Percentiles rank a stretch among this genome's conserved stretches.
phyloP scores from a whole-genome alignment of 257 asterid genomes.

The Solanum virginianum region DNA sequence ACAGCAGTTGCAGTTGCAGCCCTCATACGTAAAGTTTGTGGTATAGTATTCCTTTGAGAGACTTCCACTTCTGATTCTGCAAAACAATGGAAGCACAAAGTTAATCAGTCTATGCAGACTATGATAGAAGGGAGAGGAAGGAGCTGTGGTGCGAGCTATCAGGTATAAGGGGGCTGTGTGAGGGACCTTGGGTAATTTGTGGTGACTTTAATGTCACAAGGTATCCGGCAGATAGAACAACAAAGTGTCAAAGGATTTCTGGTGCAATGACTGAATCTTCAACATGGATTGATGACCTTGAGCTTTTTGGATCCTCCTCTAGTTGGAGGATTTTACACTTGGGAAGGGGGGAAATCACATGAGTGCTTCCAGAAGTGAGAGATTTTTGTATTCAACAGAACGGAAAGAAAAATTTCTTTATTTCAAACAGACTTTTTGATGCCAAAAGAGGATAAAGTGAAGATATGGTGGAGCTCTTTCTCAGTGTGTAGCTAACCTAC shows the following conservation, averaged over 20 bases:
- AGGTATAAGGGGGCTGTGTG: not conserved
- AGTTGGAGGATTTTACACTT: not conserved
- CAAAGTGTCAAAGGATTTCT: not conserved
- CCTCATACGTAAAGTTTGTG: conserved; percentile 56
- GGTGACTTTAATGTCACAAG: not conserved
- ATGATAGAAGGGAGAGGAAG: not conserved
- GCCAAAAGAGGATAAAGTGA: not conserved
- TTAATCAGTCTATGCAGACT: not conserved
- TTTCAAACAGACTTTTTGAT: not conserved
- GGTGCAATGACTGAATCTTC: not conserved
- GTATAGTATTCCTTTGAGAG: conserved; percentile 36
- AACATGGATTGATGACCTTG: not conserved
- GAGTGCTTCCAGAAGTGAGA: not conserved
- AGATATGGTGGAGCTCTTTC: not conserved
- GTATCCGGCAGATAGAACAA: not conserved
- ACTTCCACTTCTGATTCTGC: conserved; percentile 29
- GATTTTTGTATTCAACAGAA: not conserved
- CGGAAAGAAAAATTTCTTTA: not conserved
- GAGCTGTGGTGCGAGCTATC: not conserved
- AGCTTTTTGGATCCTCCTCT: not conserved
- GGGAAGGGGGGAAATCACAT: not conserved
- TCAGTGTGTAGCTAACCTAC: not conserved
- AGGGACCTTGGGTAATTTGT: not conserved
- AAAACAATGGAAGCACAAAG: not conserved
- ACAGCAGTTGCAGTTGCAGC: conserved; percentile 89